Evolutionary conservation across 139 green algal species (phyloP).

Genomic region (Choricystis sp.): DNA sequence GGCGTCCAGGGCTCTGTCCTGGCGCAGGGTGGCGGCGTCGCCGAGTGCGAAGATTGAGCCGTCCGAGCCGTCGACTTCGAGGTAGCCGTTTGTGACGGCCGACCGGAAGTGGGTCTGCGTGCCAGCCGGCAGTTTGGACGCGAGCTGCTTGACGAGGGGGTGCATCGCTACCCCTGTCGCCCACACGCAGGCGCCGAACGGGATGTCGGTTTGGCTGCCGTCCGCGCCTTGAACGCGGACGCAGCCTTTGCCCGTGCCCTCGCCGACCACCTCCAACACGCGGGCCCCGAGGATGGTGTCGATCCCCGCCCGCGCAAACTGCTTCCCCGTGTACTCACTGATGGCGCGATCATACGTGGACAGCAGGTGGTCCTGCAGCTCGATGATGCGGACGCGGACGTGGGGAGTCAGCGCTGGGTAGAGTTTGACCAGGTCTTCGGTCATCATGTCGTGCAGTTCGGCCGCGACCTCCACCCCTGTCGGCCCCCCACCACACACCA

Average conservation of each 20-base stretch:
- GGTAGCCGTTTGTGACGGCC: constrained; percentile 62
- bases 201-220: constrained; percentile 24
- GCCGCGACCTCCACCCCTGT: constrained; percentile 84
- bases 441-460: constrained; percentile 79
- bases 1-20: constrained; percentile 33
- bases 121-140: constrained; percentile 37
- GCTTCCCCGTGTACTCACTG: constrained; percentile 50
- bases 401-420: constrained; percentile 47
- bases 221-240: constrained; percentile 1
- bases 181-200: constrained; percentile 82
- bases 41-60: constrained; percentile 73
- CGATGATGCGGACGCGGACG: constrained; percentile 50
- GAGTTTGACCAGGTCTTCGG: constrained; percentile 35
- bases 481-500: constrained; percentile 74
- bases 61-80: constrained; percentile 59
- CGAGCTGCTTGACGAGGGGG: constrained; percentile 67
- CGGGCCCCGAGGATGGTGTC: not conserved
- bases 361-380: constrained; percentile 82
- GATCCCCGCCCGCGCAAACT: constrained; percentile 36
- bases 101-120: constrained; percentile 69
- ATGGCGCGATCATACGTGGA: constrained; percentile 78
- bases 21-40: constrained; percentile 72
- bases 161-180: constrained; percentile 78
- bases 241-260: not conserved
- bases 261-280: constrained; percentile 1